phyloP scores from a whole-genome alignment of 768 basidiomycete species.

The Lepiota venenata region DNA sequence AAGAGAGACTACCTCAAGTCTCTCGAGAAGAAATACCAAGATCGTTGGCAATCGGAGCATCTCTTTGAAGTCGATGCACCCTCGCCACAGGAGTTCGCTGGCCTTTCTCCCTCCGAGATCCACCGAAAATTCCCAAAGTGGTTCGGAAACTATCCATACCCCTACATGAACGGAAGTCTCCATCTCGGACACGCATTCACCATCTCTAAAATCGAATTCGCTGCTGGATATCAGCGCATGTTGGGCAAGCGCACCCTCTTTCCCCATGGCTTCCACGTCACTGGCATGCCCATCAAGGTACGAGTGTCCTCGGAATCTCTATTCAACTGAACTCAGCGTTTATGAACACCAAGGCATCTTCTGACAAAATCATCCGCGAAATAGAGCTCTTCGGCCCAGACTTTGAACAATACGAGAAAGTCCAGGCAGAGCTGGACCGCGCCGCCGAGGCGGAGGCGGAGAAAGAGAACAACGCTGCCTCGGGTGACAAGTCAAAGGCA shows the following conservation, averaged over 20 bases:
- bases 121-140: constrained; percentile 86
- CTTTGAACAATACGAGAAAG: constrained; percentile 67
- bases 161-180: constrained; percentile 98
- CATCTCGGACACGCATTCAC: constrained; percentile 98
- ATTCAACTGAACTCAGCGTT: background rate
- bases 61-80: constrained; percentile 89
- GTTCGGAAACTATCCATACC: constrained; percentile 95
- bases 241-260: constrained; percentile 92
- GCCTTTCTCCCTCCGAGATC: constrained; percentile 59
- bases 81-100: constrained; percentile 55
- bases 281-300: constrained; percentile 99
- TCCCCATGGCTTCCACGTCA: constrained; percentile 97
- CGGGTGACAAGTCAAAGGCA: constrained; percentile 65
- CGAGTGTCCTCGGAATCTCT: constrained; percentile 22
- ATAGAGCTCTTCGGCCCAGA: constrained; percentile 93
- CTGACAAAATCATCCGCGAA: constrained; percentile 97
- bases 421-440: constrained; percentile 41
- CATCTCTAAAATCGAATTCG: constrained; percentile 97
- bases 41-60: constrained; percentile 70
- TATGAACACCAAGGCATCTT: constrained; percentile 62
- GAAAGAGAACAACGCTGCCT: constrained; percentile 38
- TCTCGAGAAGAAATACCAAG: constrained; percentile 84
- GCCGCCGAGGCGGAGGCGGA: constrained; percentile 45
- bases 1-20: constrained; percentile 87
- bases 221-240: constrained; percentile 93